Evolutionary conservation across 768 basidiomycete species (phyloP), one percentile per base, ranked within the genome.

Genomic region (Glaciozyma antarctica): DNA sequence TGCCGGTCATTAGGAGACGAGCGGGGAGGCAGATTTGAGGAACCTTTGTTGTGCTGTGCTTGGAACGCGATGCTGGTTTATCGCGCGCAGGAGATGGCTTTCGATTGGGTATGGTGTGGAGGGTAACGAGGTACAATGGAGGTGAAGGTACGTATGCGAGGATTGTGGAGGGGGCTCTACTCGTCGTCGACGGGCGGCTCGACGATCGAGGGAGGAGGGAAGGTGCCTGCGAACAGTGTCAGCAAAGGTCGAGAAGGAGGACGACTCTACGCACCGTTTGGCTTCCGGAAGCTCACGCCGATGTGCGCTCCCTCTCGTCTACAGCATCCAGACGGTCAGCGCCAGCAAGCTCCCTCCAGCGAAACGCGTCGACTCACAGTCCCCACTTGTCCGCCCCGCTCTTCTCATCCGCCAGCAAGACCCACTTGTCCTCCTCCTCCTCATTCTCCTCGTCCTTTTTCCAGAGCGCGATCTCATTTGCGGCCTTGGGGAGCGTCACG

Each of bases 401-500:
- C 55, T 62, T 70, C 44, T 67, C 66, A n/a, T 70, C 69, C 28
- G 45, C 47, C 30, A 70, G 43, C 51, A 47, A 38, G 16, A 60
- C 49, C 69, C 69, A 70, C 26, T 62, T 61, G 3, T 61, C 62
- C n/a, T 32, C 48, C 28, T 34, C 62, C 10, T 26, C 68, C 2
- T 26, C 60, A n/a, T 47, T 24, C 10, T n/a, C 47, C 10, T 34
- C 47, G 1, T 53, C 52, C 2, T 64, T 59, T n/a, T 62, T 49
- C 69, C 69, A 70, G 45, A 70, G 54, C 10, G 69, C 69, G 28
- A 70, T 49, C n/a, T 65, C 61, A 15, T 32, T 43, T 22, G 60
- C 41, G 3, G 13, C 10, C 2, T 24, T 22, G 7, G 69, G 69
- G 7, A 67, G 24, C 12, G 22, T 45, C 0, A 54, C n/a, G 9